Evolutionary conservation across 2,329 filamentous ascomycete species (phyloP), one percentile per base, ranked within the genome.

Genomic region (Epichloe baconii): DNA sequence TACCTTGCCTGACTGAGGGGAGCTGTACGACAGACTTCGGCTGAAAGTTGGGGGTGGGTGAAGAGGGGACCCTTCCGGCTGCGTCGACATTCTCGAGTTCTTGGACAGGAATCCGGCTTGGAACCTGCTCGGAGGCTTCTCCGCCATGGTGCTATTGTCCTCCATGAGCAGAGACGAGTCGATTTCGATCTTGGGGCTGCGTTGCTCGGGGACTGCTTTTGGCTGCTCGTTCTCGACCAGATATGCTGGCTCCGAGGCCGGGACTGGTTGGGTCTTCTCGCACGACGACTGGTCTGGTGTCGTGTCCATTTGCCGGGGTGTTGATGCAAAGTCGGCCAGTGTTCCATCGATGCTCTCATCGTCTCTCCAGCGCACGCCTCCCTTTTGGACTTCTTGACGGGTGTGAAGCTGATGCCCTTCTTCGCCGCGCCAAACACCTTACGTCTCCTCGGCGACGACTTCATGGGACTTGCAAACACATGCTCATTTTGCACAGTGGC

Each of bases 331-430:
- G 64, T 97, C 93, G 11, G 86, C 89, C 51, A 97, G 71, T 1
- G 84, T 83, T 23, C 89, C 90, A 48, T 91, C 82, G 62, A 94
- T 85, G 2, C 84, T 71, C 61, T 80, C 88, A 60, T 97, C 93
- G 61, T 97, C 93, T 53, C 88, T 83, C 93, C 93, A 98, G 56
- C 91, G 80, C 5, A 98, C 91, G 44, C 78, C 83, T 54, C 90
- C 80, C 67, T 23, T 88, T 82, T 79, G 10, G 79, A 76, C 66
- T 83, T 84, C 68, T 87, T 95, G 55, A 83, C 83, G 0, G 89
- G 88, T 1, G 88, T 89, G 62, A 94, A 94, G 34, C 80, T 79
- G 47, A 95, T 75, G 12, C 82, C 80, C 68, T 94, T 95, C 54
- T 76, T 75, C 23, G 66, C 59, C 54, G 64, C 66, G 74, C 83